phyloP scores from a whole-genome alignment of 768 basidiomycete species.

The Phylloporus sp. region DNA sequence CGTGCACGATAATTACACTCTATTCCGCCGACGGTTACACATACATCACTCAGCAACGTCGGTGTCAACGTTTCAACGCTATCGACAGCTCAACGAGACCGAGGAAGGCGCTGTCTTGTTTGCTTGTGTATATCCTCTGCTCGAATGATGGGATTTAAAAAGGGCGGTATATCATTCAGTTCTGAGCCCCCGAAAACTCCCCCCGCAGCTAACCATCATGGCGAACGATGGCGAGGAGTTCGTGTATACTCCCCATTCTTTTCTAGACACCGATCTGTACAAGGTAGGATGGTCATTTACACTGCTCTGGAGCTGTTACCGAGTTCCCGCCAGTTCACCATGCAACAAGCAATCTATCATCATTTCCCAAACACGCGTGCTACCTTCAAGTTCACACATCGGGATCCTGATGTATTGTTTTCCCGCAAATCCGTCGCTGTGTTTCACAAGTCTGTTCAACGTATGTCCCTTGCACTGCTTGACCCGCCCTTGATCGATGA shows the following conservation, averaged over 20 bases:
- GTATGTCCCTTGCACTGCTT: slow-evolving; percentile 35
- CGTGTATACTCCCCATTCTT: slow-evolving; percentile 38
- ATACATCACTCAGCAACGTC: not conserved
- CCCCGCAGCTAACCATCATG: slow-evolving; percentile 4
- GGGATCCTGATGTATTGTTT: slow-evolving; percentile 62
- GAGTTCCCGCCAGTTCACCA: slow-evolving; percentile 60
- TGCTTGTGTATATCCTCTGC: not conserved
- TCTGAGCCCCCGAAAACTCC: not conserved
- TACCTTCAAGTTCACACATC: slow-evolving; percentile 79
- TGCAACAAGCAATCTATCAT: slow-evolving; percentile 88
- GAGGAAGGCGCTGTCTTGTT: not conserved
- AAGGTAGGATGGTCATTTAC: slow-evolving; percentile 48
- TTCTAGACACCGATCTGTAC: slow-evolving; percentile 93
- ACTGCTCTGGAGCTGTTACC: not conserved
- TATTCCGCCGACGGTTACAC: not conserved
- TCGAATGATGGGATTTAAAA: not conserved
- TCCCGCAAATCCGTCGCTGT: slow-evolving; percentile 34
- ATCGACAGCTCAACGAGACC: not conserved
- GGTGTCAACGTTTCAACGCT: too few relatives aligned
- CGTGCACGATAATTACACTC: too few relatives aligned
- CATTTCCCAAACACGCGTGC: slow-evolving; percentile 72
- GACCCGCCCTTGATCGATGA: slow-evolving; percentile 24
- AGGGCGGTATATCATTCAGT: not conserved
- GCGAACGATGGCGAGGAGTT: slow-evolving; percentile 5
- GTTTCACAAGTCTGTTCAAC: slow-evolving; percentile 52